phyloP scores from a whole-genome alignment of 441 rosid genomes.

The Gossypium aridum region DNA sequence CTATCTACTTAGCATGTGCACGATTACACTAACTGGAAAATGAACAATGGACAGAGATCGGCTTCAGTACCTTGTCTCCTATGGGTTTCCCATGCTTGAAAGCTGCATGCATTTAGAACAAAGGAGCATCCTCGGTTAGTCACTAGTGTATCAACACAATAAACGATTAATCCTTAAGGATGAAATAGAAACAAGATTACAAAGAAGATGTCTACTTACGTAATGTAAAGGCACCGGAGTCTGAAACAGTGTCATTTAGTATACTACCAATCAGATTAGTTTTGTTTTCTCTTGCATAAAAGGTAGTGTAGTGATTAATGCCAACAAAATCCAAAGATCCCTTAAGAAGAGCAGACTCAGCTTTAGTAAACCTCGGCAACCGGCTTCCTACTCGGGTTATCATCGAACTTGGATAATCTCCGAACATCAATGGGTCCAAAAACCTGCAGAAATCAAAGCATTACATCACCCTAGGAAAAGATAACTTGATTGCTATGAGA shows the following conservation, averaged over 20 bases:
- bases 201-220: constrained; percentile 38
- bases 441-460: constrained; percentile 40
- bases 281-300: constrained; percentile 43
- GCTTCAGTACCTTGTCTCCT: constrained; percentile 58
- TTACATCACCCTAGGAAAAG: not conserved
- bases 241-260: constrained; percentile 64
- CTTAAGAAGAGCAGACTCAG: constrained; percentile 54
- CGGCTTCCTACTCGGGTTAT: constrained; percentile 64
- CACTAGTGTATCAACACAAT: not conserved
- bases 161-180: not conserved
- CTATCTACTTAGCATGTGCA: too few relatives aligned
- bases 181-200: too few relatives aligned
- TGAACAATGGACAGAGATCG: too few relatives aligned
- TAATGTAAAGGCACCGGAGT: constrained; percentile 68
- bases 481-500: not conserved
- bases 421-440: constrained; percentile 76
- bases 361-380: constrained; percentile 55
- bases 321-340: constrained; percentile 93
- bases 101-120: constrained; percentile 41
- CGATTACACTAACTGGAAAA: too few relatives aligned
- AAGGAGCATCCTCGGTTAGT: not conserved
- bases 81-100: constrained; percentile 40
- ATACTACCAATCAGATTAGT: constrained; percentile 25
- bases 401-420: constrained; percentile 92
- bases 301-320: constrained; percentile 96